Percentiles rank a stretch among this genome's conserved stretches.
phyloP scores from a whole-genome alignment of 2,329 filamentous ascomycete species.

The Fonsecaea pedrosoi region DNA sequence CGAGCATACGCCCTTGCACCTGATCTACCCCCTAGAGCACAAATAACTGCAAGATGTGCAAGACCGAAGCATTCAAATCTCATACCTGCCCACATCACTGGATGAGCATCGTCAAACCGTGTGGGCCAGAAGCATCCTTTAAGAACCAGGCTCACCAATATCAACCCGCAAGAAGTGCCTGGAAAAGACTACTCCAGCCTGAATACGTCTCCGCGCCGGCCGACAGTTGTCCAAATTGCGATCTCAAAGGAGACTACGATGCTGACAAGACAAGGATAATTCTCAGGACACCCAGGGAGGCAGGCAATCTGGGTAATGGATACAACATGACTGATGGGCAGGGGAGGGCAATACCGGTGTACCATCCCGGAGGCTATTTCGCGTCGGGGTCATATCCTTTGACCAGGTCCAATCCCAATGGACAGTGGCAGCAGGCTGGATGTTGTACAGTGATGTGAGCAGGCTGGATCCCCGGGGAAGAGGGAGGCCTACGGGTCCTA shows the following conservation, averaged over 20 bases:
- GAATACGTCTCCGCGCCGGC: slow-evolving; percentile 36
- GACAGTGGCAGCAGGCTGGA: slow-evolving; percentile 14
- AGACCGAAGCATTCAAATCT: slow-evolving; percentile 54
- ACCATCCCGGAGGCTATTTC: slow-evolving; percentile 1
- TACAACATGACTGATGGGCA: slow-evolving; percentile 35
- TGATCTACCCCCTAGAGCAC: not conserved
- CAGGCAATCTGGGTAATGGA: slow-evolving; percentile 32
- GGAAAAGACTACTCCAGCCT: slow-evolving; percentile 16
- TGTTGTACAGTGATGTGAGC: slow-evolving; percentile 29
- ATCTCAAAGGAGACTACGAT: slow-evolving; percentile 45
- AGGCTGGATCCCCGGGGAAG: not conserved
- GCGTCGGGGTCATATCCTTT: slow-evolving; percentile 8
- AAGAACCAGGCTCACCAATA: slow-evolving; percentile 35
- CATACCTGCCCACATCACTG: slow-evolving; percentile 57
- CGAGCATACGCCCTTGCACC: not conserved
- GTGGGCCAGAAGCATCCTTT: slow-evolving; percentile 42
- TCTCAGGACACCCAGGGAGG: slow-evolving; percentile 18
- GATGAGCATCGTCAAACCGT: slow-evolving; percentile 56
- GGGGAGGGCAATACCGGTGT: slow-evolving; percentile 23
- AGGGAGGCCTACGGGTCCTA: not conserved
- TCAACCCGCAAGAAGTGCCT: slow-evolving; percentile 33
- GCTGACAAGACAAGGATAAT: slow-evolving; percentile 43
- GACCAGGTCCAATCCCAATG: slow-evolving; percentile 3
- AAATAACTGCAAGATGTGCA: slow-evolving; percentile 52
- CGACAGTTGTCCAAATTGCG: slow-evolving; percentile 44